Evolutionary conservation across 768 basidiomycete genomes (phyloP), one percentile per base, ranked within the genome.

Genomic region (Calocybe gangraenosa): DNA sequence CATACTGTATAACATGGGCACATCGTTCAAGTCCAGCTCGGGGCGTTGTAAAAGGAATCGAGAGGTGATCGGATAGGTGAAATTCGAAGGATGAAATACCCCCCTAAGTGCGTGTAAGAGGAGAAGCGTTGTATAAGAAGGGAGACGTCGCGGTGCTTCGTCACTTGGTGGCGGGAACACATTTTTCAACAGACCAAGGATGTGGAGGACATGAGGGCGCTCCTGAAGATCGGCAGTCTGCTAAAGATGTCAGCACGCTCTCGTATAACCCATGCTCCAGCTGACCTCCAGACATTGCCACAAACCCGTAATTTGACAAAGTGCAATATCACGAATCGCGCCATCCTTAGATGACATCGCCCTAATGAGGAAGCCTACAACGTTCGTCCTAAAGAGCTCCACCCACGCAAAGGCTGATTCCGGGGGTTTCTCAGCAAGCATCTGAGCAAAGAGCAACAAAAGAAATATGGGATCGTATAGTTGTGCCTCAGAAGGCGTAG

Each of bases 1-100:
- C 81, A 95, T 84, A 9, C 72, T 72, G 57, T 90, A 97, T 3
- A 99, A 65, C 82, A 97, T 82, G 0, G 95, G 95, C 0, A 97
- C 89, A 57, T 97, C 94, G 1, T 67, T 69, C 1, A 68, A 66
- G 56, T 97, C 94, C 6, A 97, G 66, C 44, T 81, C 76, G 0
- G 92, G 84, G 1, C 95, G 81, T 63, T 96, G 93, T 0, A 98
- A 76, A 4, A 98, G 76, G 73, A 96, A 97, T 3, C 87, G 78
- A 1, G 89, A 82, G 0, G 85, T 87, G 13, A 85, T 67, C 0
- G 94, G 92, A 58, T 95, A 98, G 35, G 90, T 82, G 62, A 92
- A 89, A 40, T 86, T 83, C 1, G 88, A 83, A 0, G 95, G 93
- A 50, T 90, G 85, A 65, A 92, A 94, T 25, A 95, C 73, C 1